Evolutionary conservation across 2,329 filamentous ascomycete genomes (phyloP).

Genomic region (Coniochaeta ligniaria): DNA sequence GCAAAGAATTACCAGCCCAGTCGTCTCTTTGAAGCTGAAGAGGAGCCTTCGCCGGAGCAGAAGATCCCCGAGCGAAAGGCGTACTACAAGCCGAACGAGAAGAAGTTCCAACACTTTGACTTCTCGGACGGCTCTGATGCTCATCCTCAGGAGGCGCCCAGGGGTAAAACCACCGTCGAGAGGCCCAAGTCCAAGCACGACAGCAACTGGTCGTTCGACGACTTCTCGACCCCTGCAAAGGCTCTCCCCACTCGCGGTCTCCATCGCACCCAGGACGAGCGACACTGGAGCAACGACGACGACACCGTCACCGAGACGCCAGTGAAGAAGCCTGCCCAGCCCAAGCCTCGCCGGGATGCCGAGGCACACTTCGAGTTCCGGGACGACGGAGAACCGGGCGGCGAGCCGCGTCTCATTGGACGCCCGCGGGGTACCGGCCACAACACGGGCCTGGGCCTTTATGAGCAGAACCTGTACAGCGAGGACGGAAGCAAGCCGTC

Average conservation of each 20-base stretch:
- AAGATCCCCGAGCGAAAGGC: conserved; percentile 26
- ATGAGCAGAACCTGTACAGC: conserved; percentile 68
- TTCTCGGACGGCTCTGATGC: conserved; percentile 59
- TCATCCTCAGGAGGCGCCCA: conserved; percentile 36
- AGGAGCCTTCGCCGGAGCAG: conserved; percentile 26
- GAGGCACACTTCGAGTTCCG: conserved; percentile 78
- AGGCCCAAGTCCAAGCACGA: conserved; percentile 54
- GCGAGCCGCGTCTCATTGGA: conserved; percentile 35
- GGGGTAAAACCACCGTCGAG: conserved; percentile 33
- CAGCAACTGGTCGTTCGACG: conserved; percentile 80
- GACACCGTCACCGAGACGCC: conserved; percentile 52
- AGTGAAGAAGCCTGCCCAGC: conserved; percentile 47
- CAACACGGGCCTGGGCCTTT: conserved; percentile 65
- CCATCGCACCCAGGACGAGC: conserved; percentile 58
- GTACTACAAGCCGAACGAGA: conserved; percentile 58
- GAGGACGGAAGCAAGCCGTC: conserved; percentile 39
- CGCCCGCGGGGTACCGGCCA: conserved; percentile 48
- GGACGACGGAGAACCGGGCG: conserved; percentile 61
- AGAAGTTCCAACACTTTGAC: conserved; percentile 81
- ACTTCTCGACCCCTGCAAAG: conserved; percentile 81
- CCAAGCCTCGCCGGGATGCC: conserved; percentile 69
- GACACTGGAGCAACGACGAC: conserved; percentile 73
- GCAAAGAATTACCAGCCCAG: conserved; percentile 56
- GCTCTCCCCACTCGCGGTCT: conserved; percentile 51
- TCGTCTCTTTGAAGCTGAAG: conserved; percentile 57